phyloP scores from a whole-genome alignment of 1,284 basidiomycete genomes.

The Cryptococcus jaspeensis region DNA sequence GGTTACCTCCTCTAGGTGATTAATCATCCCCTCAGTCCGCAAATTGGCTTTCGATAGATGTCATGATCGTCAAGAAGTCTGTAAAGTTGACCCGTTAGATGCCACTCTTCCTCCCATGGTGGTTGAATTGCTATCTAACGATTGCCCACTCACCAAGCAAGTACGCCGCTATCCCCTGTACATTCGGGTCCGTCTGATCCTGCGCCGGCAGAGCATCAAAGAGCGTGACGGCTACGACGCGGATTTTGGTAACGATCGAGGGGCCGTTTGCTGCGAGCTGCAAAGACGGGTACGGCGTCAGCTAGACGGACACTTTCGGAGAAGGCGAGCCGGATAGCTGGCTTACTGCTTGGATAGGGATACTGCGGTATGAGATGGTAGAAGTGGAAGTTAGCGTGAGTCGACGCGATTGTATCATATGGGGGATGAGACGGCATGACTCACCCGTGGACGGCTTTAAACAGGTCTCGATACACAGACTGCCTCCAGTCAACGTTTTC shows the following conservation, averaged over 20 bases:
- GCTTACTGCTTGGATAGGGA: constrained; percentile 28
- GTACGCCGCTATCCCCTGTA: constrained; percentile 28
- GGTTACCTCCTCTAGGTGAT: too few species aligned
- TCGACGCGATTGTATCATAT: too few species aligned
- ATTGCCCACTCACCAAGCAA: constrained; percentile 18
- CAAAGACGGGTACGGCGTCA: neutral
- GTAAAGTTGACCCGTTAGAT: neutral
- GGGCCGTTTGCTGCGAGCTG: constrained; percentile 34
- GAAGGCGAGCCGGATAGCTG: neutral
- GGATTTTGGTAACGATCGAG: constrained; percentile 27
- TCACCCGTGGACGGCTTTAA: constrained; percentile 27
- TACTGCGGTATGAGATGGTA: constrained; percentile 3
- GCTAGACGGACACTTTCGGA: neutral
- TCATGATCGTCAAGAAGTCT: constrained; percentile 33
- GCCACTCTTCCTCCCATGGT: too few species aligned
- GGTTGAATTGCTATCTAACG: neutral
- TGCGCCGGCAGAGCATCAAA: constrained; percentile 24
- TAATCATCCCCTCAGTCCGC: constrained; percentile 19
- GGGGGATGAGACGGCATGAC: neutral
- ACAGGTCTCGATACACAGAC: constrained; percentile 29
- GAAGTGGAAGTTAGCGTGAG: neutral
- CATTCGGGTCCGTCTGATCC: constrained; percentile 20
- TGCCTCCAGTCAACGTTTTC: constrained; percentile 28
- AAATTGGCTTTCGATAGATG: constrained; percentile 26
- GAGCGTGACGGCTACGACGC: constrained; percentile 28